phyloP scores from a whole-genome alignment of 306 rosid genomes.

The Spatholobus suberectus region DNA sequence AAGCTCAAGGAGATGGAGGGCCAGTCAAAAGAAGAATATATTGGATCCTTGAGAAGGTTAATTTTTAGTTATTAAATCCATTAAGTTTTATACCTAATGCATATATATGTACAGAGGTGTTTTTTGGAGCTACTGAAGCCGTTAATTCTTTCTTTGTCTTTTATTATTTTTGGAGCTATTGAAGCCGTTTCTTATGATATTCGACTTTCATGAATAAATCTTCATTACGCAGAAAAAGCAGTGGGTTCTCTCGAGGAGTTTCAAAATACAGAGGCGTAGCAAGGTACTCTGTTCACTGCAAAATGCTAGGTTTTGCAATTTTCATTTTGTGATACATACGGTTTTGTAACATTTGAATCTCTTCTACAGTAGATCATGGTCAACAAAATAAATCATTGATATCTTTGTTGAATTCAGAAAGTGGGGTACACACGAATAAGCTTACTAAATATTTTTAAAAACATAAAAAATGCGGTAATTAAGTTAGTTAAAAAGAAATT shows the following conservation, averaged over 20 bases:
- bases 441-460: not conserved
- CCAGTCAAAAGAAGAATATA: conserved; percentile 90
- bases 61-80: not conserved
- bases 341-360: not conserved
- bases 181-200: not conserved
- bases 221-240: conserved; percentile 73
- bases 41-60: conserved; percentile 91
- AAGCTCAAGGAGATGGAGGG: conserved; percentile 81
- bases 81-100: not conserved
- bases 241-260: conserved; percentile 97
- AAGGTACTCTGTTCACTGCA: conserved; percentile 57
- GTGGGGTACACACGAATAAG: not conserved
- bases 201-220: not conserved
- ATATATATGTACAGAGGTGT: no score
- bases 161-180: not conserved
- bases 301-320: not conserved
- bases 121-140: no score
- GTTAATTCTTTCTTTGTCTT: not conserved
- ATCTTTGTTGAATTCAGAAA: not conserved
- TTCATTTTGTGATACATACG: not conserved
- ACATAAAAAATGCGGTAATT: not conserved
- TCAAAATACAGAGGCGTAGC: conserved; percentile 97
- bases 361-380: not conserved
- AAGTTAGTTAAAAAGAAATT: conserved; percentile 13
- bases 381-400: conserved; percentile 20